A percentile compares a stretch with the other conserved stretches of the same genome.
Evolutionary conservation across 345 rosid species (phyloP).

Genomic region (Brassica rapa): DNA sequence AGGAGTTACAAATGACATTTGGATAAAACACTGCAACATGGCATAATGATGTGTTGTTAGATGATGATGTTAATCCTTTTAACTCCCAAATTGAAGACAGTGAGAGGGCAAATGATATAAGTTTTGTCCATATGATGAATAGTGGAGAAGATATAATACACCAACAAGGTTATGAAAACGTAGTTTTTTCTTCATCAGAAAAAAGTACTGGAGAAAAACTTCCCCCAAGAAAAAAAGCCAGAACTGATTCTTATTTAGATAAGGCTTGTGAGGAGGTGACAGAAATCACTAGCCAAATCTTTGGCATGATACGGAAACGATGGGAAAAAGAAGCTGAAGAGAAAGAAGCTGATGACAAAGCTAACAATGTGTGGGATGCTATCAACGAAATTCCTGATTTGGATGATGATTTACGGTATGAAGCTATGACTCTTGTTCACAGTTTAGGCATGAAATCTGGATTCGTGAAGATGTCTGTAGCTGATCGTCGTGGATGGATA

Average conservation of each 20-base stretch:
- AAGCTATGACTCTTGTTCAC: conserved; percentile 24
- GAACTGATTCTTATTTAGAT: not conserved
- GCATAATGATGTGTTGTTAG: not conserved
- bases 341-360: conserved; percentile 1
- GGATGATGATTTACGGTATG: not conserved
- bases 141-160: not conserved
- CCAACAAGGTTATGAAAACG: not conserved
- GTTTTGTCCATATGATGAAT: not conserved
- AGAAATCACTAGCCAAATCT: not conserved
- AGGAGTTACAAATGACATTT: not conserved
- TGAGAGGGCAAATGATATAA: not conserved
- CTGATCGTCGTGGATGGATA: not conserved
- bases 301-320: not conserved
- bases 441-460: conserved; percentile 11
- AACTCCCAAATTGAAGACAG: not conserved
- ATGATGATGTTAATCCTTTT: not conserved
- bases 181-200: not conserved
- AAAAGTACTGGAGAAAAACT: not conserved
- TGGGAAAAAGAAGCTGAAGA: not conserved
- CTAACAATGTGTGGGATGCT: not conserved
- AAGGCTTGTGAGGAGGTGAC: not conserved
- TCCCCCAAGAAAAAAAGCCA: conserved; percentile 10
- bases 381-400: conserved; percentile 1
- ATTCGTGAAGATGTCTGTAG: not conserved
- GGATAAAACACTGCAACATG: not conserved